Evolutionary conservation across 2,329 filamentous ascomycete genomes (phyloP), one percentile per base, ranked within the genome.

Genomic region (Corinectria fuckeliana): DNA sequence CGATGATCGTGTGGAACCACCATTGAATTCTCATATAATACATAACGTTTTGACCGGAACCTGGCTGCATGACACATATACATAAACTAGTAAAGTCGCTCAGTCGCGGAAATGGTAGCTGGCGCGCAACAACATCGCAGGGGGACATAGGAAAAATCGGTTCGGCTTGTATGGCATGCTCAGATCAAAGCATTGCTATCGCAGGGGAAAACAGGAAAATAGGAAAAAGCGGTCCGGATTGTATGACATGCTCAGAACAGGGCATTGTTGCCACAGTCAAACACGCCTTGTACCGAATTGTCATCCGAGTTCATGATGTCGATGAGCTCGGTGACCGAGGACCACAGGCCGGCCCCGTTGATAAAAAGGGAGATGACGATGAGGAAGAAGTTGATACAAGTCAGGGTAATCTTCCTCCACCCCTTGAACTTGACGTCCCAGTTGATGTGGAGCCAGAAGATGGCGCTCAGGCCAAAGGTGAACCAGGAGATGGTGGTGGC

Each of bases 391-490:
- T 76, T 77, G 50, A 73, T 16, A 30, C 63, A 64, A 48, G 67
- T 65, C 39, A 74, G 58, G 10, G 58, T 34, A 11, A 70, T 76
- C 59, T 74, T 75, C 50, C 60, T 68, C 69, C 64, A 67, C 54
- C 54, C 65, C 47, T 48, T 65, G 45, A 74, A 72, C 49, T 70
- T 67, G 39, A 68, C 58, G 47, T 71, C 63, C 73, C 73, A 74
- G 70, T 76, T 75, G 58, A 74, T 69, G 65, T 74, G 71, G 66
- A 76, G 71, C 75, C 74, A 76, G 58, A 74, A 74, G 41, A 76
- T 63, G 59, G 65, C 73, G 50, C 69, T 71, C 67, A 76, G 69
- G 51, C 75, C 74, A 64, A 76, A 76, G 25, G 74, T 75, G 62
- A 74, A 75, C 74, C 74, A 76, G 0, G 74, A 72, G 49, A 76